These are phyloP conservation scores for Arabis hirsuta DNA, from an alignment of 345 rosid species.

Conservation along the genomic window DNA sequence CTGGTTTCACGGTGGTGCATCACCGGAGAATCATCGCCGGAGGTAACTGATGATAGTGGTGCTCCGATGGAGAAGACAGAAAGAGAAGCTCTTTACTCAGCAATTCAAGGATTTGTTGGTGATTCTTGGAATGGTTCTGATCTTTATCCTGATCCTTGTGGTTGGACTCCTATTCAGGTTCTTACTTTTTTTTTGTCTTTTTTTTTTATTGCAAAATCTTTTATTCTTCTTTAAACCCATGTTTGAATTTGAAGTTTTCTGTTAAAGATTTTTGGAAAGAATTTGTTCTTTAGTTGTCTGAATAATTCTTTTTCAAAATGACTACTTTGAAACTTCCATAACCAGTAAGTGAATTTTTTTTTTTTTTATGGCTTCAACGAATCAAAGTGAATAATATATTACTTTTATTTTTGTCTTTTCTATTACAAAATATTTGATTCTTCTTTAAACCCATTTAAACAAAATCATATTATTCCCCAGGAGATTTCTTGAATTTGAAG, in stretches of 20 bases:
- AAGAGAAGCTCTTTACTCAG: constrained; percentile 63
- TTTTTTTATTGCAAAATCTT: too few species aligned
- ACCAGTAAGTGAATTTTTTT: too few species aligned
- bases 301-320: constrained; percentile 14
- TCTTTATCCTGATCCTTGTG: constrained; percentile 95
- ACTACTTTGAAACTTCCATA: too few species aligned
- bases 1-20: constrained; percentile 21
- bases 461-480: not conserved
- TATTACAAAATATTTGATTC: not conserved
- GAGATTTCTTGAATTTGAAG: not conserved
- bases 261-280: not conserved
- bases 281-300: constrained; percentile 37
- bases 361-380: too few species aligned
- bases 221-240: not conserved
- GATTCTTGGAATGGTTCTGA: constrained; percentile 89
- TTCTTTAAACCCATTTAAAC: too few species aligned
- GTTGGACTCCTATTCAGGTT: constrained; percentile 95
- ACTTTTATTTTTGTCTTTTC: not conserved
- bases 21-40: constrained; percentile 22
- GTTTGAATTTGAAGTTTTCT: not conserved
- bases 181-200: not conserved
- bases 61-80: constrained; percentile 77
- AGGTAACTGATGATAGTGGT: constrained; percentile 38
- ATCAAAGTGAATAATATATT: too few species aligned
- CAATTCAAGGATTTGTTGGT: constrained; percentile 80